Percentiles rank a stretch among this genome's conserved stretches.
Evolutionary conservation across 1,284 basidiomycete species (phyloP).

Genomic region (Pseudomicrostroma phylloplanum): DNA sequence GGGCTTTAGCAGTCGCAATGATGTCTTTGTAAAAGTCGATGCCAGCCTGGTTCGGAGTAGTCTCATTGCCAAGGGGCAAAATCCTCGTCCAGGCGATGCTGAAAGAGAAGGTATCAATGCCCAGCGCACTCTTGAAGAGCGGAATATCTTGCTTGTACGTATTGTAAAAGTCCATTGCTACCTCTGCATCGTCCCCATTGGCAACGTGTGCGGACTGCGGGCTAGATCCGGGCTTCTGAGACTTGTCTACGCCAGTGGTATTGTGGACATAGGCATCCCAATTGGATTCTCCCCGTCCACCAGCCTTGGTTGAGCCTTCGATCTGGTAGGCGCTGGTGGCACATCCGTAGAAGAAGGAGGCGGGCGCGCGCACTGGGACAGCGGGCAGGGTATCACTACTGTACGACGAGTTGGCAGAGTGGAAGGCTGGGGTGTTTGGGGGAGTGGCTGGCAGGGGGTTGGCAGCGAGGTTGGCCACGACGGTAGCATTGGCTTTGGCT

Average conservation of each 20-base stretch:
- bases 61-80: conserved; percentile 10
- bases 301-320: conserved; percentile 15
- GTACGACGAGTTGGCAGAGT: no score
- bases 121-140: conserved; percentile 12
- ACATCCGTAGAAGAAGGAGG: conserved; percentile 18
- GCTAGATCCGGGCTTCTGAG: neutral
- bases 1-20: conserved; percentile 5
- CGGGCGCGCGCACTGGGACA: conserved; percentile 1
- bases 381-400: neutral
- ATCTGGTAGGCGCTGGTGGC: conserved; percentile 19
- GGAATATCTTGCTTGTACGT: conserved; percentile 17
- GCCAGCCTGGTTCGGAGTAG: conserved; percentile 12
- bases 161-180: conserved; percentile 20
- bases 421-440: no score
- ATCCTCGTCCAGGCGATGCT: conserved; percentile 17
- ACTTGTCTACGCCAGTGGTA: conserved; percentile 7
- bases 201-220: neutral
- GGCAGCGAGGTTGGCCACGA: no score
- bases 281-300: conserved; percentile 14
- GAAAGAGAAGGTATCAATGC: conserved; percentile 19
- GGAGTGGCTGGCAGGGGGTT: no score
- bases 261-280: conserved; percentile 20
- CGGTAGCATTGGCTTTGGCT: no score
- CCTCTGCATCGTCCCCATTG: conserved; percentile 6
- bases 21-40: conserved; percentile 15